Evolutionary conservation across 371 early-diverging fungal genomes (phyloP), one percentile per base, ranked within the genome.

Genomic region (Mucor circinelloides): DNA sequence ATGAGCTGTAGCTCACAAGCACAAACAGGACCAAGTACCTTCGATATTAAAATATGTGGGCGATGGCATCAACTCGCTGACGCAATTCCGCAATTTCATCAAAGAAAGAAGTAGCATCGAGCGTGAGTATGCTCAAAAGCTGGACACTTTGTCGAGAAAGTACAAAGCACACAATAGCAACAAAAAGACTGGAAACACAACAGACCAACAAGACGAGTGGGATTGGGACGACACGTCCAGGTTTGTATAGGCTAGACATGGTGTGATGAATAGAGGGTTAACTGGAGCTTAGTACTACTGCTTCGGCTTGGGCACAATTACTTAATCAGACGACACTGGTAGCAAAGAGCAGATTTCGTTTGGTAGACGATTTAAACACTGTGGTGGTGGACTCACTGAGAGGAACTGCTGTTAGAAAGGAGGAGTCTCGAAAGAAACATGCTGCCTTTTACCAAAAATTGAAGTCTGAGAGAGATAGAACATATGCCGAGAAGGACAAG

Each of bases 391-490:
- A 94, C 19, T 72, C 79, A 10, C 67, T 92, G 15, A 92, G 91
- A 71, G 62, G 69, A 3, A 62, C 88, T 1, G 75, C 78, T 13
- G 40, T 66, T 6, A 81, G 88, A 72, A 88, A 90, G 60, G 94
- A 95, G 44, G 92, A 93, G 28, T 75, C 89, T 3, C 72, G 90
- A 32, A 93, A 91, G 69, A 93, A 91, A 91, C 92, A 93, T 73
- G 73, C 89, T 15, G 64, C 75, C 4, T 94, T 94, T 61, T 82
- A 87, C 23, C 87, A 86, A 72, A 88, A 86, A 40, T 66, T 93
- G 28, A 76, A 81, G 17, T 60, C 79, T 0, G 94, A 93, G 48
- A 75, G 90, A 23, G 92, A 92, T 58, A 87, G 80, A 58, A 76
- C 86, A 0, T 85, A 85, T 63, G 69, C 77, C 5, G 93, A 93